Evolutionary conservation across 2,329 filamentous ascomycete species (phyloP), one percentile per base, ranked within the genome.

Genomic region (Elsinoe australis): DNA sequence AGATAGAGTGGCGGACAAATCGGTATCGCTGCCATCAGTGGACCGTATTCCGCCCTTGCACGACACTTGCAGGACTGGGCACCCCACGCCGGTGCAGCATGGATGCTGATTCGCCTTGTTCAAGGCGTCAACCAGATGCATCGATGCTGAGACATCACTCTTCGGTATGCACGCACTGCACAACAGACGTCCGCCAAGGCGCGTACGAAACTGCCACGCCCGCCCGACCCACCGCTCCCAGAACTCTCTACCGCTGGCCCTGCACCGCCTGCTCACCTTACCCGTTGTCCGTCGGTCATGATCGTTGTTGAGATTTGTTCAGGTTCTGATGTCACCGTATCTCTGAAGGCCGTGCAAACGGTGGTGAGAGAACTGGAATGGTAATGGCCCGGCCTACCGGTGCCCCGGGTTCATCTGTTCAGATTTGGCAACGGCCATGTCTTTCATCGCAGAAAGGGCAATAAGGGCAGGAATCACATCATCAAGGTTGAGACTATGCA

Each of bases 171-270:
- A 32, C 5, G 14, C 12, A 9, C 17, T 18, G 14, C 32, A 35
- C 6, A 4, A 17, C 32, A 18, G 19, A 18, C 14, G 35, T 21
- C 22, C 18, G 39, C 39, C 39, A 44, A 44, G 39, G 12, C 39
- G 26, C 39, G 32, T 19, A 18, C 9, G 26, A 44, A 44, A 44
- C 39, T 15, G 26, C 39, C 26, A 44, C 26, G 26, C 21, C 39
- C 24, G 15, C n/a, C 21, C 24, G 39, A 44, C 18, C 39, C 39
- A 44, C 39, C 39, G 24, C 24, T 29, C 17, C 24, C 39, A 44
- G 21, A 41, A 29, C 21, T 44, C 39, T 44, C 26, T 8, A 9
- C 39, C 24, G 28, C 39, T n/a, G 14, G 21, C 12, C 24, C 4
- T 31, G 39, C 39, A 44, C 39, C 39, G 39, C 39, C 24, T 10